phyloP scores from a whole-genome alignment of 208 protist genomes.

The Naegleria lovaniensis region DNA sequence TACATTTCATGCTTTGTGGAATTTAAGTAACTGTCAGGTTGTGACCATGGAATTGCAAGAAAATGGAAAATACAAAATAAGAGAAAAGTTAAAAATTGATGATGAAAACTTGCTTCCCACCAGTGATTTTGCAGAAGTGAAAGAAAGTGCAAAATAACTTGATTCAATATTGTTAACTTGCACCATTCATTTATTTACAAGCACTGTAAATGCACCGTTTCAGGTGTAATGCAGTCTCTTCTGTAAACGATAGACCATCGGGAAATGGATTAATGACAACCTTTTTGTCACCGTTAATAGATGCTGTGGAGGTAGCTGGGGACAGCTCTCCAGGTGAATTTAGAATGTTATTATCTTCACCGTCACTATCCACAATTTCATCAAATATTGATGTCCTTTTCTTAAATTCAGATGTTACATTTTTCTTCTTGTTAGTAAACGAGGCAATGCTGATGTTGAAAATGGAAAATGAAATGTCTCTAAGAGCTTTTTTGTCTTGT shows the following conservation, averaged over 20 bases:
- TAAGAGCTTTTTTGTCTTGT: not conserved
- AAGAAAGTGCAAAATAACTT: no score
- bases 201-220: not conserved
- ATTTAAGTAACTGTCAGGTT: slow-evolving; percentile 28
- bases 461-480: not conserved
- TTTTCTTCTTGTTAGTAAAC: not conserved
- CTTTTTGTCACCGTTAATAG: not conserved
- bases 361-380: not conserved
- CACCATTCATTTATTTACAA: no score
- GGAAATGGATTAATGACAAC: not conserved
- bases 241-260: not conserved
- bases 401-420: not conserved
- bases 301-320: no score
- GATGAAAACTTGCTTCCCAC: not conserved
- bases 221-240: not conserved
- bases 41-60: slow-evolving; percentile 21
- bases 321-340: not conserved
- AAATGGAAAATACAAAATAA: not conserved
- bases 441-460: not conserved
- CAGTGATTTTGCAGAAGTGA: not conserved
- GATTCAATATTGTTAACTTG: no score
- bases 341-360: not conserved
- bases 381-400: not conserved
- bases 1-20: slow-evolving; percentile 24
- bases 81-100: not conserved